Evolutionary conservation across 352 stramenopile species (phyloP), one percentile per base, ranked within the genome.

Genomic region (Peronosclerospora sorghi): DNA sequence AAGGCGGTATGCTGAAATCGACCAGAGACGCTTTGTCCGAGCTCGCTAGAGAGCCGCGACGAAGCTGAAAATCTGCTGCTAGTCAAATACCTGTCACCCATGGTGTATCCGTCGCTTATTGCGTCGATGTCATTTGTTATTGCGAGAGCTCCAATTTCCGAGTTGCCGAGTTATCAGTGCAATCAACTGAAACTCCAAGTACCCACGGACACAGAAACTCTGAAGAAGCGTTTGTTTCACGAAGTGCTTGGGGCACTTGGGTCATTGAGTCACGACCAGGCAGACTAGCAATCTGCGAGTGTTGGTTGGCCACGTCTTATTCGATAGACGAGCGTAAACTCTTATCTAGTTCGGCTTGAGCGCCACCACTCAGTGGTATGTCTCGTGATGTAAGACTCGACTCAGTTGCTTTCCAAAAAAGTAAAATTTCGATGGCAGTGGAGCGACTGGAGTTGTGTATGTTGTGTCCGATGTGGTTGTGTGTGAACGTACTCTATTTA

Each of bases 1-100:
- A 38, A 68, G 63, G 35, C 63, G 66, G 41, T 65, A 9, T 23
- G 28, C 28, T 51, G 47, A 18, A 52, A 54, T 43, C 47, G 58
- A 4, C 48, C 44, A 2, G 52, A 66, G 21, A 52, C 56, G 32
- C 53, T 59, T 1, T 53, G 54, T 27, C 44, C 48, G 4, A 35
- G 15, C 5, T 66, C 57, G 38, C 51, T 62, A 1, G 56, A 65
- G 1, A 65, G 35, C 4, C 51, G 47, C 39, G 56, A 62, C 5
- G 43, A 61, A 0, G 34, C 46, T 14, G 56, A 65, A 27, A 53
- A 62, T 52, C 51, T 53, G 27, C 28, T 45, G 27, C 20, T 37
- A n/a, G 46, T 41, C 30, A 41, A 56, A 28, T 51, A 56, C 21
- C 50, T 20, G 26, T 51, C 54, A 15, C 43, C 26, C 1, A 27